Evolutionary conservation across 345 rosid genomes (phyloP), one percentile per base, ranked within the genome.

Genomic region (Camelina neglecta): DNA sequence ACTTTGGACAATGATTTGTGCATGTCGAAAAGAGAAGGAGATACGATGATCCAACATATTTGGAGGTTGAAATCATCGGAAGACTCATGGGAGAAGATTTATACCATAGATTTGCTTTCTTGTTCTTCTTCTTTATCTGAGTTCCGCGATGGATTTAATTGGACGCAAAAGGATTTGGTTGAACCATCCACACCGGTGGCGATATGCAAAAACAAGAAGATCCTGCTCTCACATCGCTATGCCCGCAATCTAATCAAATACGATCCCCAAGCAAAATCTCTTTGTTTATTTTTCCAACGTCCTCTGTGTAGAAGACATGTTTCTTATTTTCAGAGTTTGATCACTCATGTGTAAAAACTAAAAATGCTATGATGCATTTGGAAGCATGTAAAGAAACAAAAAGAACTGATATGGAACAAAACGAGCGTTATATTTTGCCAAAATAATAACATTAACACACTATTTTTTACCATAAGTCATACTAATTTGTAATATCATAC

Each of bases 41-140:
- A 1, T 29, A 69, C 65, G 11, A 16, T 29, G 45, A 31, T 57
- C 44, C 55, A 69, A 71, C 11, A 60, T 0, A 71, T 71, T 21
- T 71, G 75, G 68, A 71, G 59, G 6, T 50, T 60, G 16, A 50
- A 48, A 60, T 23, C 75, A 71, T 36, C 38, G 2, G 39, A 71
- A 21, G 45, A 60, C 59, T 15, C 49, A 9, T 71, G 75, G 67
- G 67, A 71, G 39, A 71, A 64, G 41, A n/a, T 64, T 12, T 47
- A 29, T 47, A 29, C n/a, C 13, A 47, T 47, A 63, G 38, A 63
- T 63, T 44, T 21, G 66, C 33, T 23, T 44, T 45, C 67, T 63
- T 63, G 21, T 63, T 36, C 66, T n/a, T 47, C 51, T n/a, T 47
- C 20, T 13, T 5, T 6, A 15, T 45, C 8, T 45, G 8, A 6